Base-by-base conservation (phyloP, 805 yeast species). In the Cyberlindnera americana region DNA sequence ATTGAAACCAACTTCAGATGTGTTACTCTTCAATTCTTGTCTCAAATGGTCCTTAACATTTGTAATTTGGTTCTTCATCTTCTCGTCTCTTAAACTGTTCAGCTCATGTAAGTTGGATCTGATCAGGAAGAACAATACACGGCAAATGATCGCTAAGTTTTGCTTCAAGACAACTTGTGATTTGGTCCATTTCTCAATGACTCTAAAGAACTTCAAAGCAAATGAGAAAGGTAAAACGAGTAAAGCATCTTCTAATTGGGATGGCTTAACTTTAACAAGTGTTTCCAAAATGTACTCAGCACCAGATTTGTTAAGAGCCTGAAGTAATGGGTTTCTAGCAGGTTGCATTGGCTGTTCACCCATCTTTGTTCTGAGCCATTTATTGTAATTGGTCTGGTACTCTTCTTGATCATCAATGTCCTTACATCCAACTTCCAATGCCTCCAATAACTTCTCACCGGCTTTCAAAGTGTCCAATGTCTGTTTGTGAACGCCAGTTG, bases 401-500 rank as follows among this genome's bases (percentile, higher is more conserved):
- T 70, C 73, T 39, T 71, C 75, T 13, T 59, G 49, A 11, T 75
- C 75, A 30, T 77, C 81, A 29, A 86, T 64, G 50, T 89, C 96
- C 36, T 75, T 78, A 14, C 67, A 65, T 1, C 95, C 95, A 44
- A 90, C 66, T 49, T 93, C 97, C 35, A 91, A 66, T 0, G 97
- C 96, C 59, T 91, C 98, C 76, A 87, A 81, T 34, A 91, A 64
- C 54, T 82, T 82, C 63, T 91, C 99, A 48, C 98, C 96, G 1
- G 96, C 93, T 61, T 91, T 91, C 56, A 93, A 72, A 2, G 96
- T 84, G 54, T 93, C 99, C 58, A 81, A 68, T 0, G 96, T 88
- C 61, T 90, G 96, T 52, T 82, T 81, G 25, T 77, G 73, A 14
- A 87, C 97, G 39, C 74, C 74, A 6, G 75, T 71, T 4, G 74